Base-by-base conservation (phyloP, 1,284 basidiomycete genomes). In the Kwoniella shivajii region DNA sequence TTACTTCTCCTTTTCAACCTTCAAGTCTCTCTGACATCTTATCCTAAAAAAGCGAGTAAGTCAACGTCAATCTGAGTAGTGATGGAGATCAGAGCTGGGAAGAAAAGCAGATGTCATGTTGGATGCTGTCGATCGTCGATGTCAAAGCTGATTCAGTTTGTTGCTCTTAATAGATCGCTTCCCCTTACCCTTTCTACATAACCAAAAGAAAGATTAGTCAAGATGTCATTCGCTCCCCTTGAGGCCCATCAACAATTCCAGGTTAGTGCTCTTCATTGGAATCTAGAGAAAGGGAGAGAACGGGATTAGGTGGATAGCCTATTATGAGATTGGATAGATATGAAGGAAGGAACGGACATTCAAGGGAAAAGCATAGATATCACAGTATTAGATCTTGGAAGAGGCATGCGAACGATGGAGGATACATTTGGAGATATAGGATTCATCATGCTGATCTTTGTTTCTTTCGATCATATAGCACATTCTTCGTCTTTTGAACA, bases 401-500 rank as follows among this genome's bases (percentile, higher is more conserved):
- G n/a, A n/a, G n/a, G n/a, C n/a, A 26, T 44, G 42, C 13, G 24
- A 5, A 30, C 22, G 24, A n/a, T 36, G 24, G 29, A 44, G 13
- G 44, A 24, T n/a, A 24, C 18, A 38, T 20, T n/a, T 3, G 46
- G 38, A 20, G 11, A 22, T 22, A 48, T 52, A 41, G 50, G 27
- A n/a, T n/a, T 11, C 39, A 42, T 10, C 39, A 20, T 10, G 39
- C 10, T 42, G 39, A 20, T 26, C 13, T 16, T 30, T 48, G 24
- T 44, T 22, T 18, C 18, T 37, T 20, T 31, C 20, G 37, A 24
- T 20, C 30, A n/a, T 29, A 67, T 70, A 94, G 89, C 92, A 95
- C 85, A 96, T 96, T 80, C 82, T 97, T 65, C 93, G 96, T 90
- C 86, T 99, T 57, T 86, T 99, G 77, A 98, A 99, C 86, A 99